Percentiles rank a stretch among this genome's conserved stretches.
These are phyloP conservation scores for Tetradesmus obliquus DNA, from an alignment of 139 green algal genomes.

Conservation along the genomic window DNA sequence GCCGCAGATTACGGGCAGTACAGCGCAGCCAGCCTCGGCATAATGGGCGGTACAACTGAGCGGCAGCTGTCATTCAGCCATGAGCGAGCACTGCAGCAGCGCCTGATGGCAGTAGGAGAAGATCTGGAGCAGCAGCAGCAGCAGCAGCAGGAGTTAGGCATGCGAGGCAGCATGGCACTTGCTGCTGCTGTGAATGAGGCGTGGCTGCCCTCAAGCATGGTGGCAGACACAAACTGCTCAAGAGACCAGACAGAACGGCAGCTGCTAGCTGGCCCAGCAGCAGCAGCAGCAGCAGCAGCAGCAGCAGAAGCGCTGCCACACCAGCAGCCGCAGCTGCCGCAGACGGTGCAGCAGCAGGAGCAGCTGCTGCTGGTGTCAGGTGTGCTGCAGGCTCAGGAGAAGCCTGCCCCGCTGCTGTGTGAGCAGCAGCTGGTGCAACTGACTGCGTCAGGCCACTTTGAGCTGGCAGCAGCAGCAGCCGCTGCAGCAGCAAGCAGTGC, in stretches of 20 bases:
- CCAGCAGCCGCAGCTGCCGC: not conserved
- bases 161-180: not conserved
- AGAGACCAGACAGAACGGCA: not conserved
- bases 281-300: not conserved
- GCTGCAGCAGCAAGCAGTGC: not conserved
- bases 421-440: not conserved
- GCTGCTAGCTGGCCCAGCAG: not conserved
- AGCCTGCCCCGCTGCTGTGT: not conserved
- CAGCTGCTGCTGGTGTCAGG: not conserved
- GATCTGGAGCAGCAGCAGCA: not conserved
- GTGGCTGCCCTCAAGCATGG: not conserved
- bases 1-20: not conserved
- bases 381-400: not conserved
- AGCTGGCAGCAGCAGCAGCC: not conserved
- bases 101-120: not conserved
- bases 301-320: not conserved
- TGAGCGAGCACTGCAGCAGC: not conserved
- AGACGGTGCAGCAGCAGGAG: not conserved
- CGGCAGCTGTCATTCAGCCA: conserved; percentile 1
- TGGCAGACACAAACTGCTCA: not conserved
- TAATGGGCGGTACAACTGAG: not conserved
- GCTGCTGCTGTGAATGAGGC: not conserved
- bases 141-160: not conserved
- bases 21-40: not conserved
- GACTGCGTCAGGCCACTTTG: not conserved